Conservation (phyloP, 73 alveolate genomes). For the Symbiodinium natans region DNA sequence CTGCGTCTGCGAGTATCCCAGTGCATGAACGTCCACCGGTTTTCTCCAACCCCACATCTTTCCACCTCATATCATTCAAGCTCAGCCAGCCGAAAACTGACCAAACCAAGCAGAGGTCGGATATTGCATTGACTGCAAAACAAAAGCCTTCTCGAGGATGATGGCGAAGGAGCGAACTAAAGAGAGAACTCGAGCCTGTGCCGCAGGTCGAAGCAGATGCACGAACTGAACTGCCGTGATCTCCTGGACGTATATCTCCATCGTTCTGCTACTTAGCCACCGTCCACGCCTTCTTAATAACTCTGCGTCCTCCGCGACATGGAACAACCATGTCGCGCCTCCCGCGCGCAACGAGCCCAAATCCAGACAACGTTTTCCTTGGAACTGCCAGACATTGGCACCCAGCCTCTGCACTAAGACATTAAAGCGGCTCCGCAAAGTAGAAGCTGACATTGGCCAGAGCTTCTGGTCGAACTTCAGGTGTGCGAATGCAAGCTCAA, state of each 20-base stretch:
- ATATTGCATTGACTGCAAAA: too few species aligned
- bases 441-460: background rate
- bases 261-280: background rate
- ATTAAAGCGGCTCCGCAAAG: background rate
- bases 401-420: background rate
- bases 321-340: background rate
- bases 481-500: background rate
- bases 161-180: too few species aligned
- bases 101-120: too few species aligned
- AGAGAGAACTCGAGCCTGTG: too few species aligned
- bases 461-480: background rate
- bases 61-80: too few species aligned
- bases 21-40: too few species aligned
- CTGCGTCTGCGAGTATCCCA: too few species aligned
- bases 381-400: background rate
- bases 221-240: background rate
- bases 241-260: slow-evolving; percentile 24
- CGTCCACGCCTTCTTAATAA: background rate
- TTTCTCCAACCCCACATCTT: too few species aligned
- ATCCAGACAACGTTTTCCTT: background rate
- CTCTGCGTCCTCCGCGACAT: background rate
- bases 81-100: too few species aligned
- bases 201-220: background rate
- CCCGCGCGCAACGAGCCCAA: slow-evolving; percentile 9
- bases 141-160: too few species aligned